These are phyloP conservation scores for Cudoniella acicularis DNA, from an alignment of 495 filamentous ascomycete genomes.

Conservation along the genomic window DNA sequence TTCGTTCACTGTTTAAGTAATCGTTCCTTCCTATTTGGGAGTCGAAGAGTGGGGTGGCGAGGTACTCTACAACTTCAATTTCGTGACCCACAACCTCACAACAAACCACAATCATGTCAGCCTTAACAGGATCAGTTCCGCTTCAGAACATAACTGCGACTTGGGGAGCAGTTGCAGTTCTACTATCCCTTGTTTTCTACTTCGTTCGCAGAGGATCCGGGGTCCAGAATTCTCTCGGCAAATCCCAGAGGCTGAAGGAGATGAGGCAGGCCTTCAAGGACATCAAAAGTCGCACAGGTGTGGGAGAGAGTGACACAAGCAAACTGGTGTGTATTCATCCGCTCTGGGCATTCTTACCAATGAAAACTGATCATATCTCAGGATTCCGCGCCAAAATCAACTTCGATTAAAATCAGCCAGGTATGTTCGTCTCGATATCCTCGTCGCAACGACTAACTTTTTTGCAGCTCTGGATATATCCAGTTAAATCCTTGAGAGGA, in stretches of 20 bases:
- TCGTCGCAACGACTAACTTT: not conserved
- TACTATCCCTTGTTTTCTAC: too few species aligned
- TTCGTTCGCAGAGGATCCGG: too few species aligned
- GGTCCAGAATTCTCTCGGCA: too few species aligned
- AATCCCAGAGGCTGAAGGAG: conserved; percentile 5
- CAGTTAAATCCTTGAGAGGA: conserved; percentile 79
- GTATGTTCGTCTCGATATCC: conserved; percentile 23
- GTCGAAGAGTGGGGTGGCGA: too few species aligned
- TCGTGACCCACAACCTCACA: too few species aligned
- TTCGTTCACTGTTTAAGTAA: too few species aligned
- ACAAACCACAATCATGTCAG: too few species aligned
- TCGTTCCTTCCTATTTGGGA: too few species aligned
- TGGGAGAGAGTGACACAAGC: not conserved
- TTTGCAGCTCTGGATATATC: conserved; percentile 75
- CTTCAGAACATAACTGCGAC: too few species aligned
- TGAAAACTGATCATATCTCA: not conserved
- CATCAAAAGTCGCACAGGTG: not conserved
- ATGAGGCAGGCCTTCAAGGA: conserved; percentile 16
- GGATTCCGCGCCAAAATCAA: not conserved
- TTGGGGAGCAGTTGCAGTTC: too few species aligned
- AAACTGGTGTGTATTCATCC: not conserved
- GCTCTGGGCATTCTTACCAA: conserved; percentile 22
- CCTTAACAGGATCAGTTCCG: too few species aligned
- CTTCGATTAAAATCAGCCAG: conserved; percentile 38
- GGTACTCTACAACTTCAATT: too few species aligned